A percentile compares a stretch with the other conserved stretches of the same genome.
These are phyloP conservation scores for Penstemon eatonii DNA, from an alignment of 257 asterid species.

Conservation along the genomic window DNA sequence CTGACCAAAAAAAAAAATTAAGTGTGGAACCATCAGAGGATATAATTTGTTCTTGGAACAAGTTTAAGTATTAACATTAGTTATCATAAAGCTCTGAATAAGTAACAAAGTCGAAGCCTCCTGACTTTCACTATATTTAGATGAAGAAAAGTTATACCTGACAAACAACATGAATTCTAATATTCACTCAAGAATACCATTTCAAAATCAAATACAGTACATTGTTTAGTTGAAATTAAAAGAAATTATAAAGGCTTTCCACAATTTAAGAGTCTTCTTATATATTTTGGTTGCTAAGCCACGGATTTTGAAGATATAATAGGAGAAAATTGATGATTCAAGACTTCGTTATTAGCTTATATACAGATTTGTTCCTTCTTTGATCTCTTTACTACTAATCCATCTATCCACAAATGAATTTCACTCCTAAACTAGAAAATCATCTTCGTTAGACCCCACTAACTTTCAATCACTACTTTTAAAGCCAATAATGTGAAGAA, in stretches of 20 bases:
- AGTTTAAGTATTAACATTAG: constrained; percentile 4
- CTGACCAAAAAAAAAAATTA: constrained; percentile 33
- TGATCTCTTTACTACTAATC: not conserved
- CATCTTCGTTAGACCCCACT: not conserved
- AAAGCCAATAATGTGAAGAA: not conserved
- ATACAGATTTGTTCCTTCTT: not conserved
- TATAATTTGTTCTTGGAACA: constrained; percentile 4
- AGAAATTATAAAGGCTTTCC: not conserved
- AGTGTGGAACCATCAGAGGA: not conserved
- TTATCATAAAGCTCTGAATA: not conserved
- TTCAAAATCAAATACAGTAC: not conserved
- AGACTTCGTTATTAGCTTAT: not conserved
- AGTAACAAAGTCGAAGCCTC: not conserved
- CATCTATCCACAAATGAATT: no score
- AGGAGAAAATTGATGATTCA: not conserved
- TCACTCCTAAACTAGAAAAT: no score
- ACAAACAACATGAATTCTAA: no score
- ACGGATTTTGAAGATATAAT: not conserved
- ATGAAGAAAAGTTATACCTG: not conserved
- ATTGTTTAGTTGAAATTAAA: not conserved
- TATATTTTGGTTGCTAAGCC: not conserved
- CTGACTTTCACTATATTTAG: not conserved
- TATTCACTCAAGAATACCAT: not conserved
- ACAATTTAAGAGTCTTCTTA: constrained; percentile 3
- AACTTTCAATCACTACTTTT: not conserved